Evolutionary conservation across 208 protist genomes (phyloP), one percentile per base, ranked within the genome.

Genomic region (Wallacemonas collosoma): DNA sequence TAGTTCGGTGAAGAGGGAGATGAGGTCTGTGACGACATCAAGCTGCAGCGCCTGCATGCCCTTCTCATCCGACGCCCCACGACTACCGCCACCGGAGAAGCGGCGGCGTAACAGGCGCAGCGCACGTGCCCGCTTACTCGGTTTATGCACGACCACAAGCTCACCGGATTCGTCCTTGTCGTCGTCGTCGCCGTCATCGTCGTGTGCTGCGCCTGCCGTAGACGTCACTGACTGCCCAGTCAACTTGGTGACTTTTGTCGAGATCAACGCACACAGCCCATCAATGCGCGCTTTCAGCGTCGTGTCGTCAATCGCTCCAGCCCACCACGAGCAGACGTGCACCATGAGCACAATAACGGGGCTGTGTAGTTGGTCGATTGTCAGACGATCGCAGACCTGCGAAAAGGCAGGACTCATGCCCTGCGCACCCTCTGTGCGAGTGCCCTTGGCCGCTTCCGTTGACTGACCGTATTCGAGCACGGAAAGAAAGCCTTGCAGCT

Each of bases 401-500:
- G 85, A 94, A 0, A 83, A 79, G 3, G 77, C 73, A 17, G 73
- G 73, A 73, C 48, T 75, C 38, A 55, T 69, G 64, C 58, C 15
- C 43, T 68, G 66, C n/a, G 12, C 15, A 11, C 40, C 2, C 56
- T 14, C 5, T 9, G 56, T 12, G 26, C 36, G 3, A 14, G 36
- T 62, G 35, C 26, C 43, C 36, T 4, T 38, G 7, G 56, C 35
- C 56, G 56, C 14, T 5, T n/a, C 35, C 36, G 3, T 38, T 5
- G 38, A 9, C 14, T 3, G 56, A 0, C 43, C 68, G 50, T 64
- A 62, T 58, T 89, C 80, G 3, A 91, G 54, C 38, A 88, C 45
- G 0, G 86, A 81, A 43, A 93, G 65, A 8, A 93, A 72, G 0
- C 87, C 82, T 67, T 95, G 88, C 87, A 89, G 93, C 61, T 93